A percentile compares a stretch with the other conserved stretches of the same genome.
Conservation (phyloP, 2,329 filamentous ascomycete species). For the Ophiobolus disseminans region DNA sequence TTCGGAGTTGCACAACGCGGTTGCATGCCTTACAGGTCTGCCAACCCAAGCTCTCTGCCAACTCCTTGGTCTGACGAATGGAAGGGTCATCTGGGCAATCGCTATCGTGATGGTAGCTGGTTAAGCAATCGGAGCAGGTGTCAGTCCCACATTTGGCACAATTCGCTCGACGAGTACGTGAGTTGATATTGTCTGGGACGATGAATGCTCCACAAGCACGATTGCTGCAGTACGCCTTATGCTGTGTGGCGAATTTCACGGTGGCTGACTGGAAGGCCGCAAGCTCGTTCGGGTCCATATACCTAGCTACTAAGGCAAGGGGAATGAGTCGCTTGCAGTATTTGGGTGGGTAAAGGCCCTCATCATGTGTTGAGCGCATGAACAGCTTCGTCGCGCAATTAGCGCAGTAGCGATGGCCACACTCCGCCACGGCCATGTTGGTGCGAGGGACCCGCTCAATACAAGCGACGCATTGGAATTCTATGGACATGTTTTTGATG, state of each 20-base stretch:
- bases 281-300: too few relatives aligned
- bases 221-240: constrained; percentile 26
- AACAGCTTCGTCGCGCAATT: constrained; percentile 25
- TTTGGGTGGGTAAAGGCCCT: too few relatives aligned
- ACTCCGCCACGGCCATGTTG: constrained; percentile 9
- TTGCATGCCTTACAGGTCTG: constrained; percentile 19
- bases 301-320: too few relatives aligned
- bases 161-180: constrained; percentile 10
- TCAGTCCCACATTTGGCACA: constrained; percentile 14
- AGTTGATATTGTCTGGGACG: constrained; percentile 8
- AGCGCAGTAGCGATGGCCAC: constrained; percentile 24
- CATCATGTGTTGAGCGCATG: constrained; percentile 22
- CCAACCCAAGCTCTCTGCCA: constrained; percentile 20
- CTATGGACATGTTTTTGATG: constrained; percentile 14
- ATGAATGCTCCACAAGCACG: constrained; percentile 19
- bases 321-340: too few relatives aligned
- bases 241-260: too few relatives aligned
- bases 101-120: constrained; percentile 10
- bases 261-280: too few relatives aligned
- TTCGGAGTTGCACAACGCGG: constrained; percentile 14
- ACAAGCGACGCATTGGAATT: constrained; percentile 20
- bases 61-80: constrained; percentile 13
- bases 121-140: constrained; percentile 26
- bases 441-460: constrained; percentile 3
- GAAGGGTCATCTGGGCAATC: constrained; percentile 26